Base-by-base conservation (phyloP, 2,329 filamentous ascomycete species). In the Fusarium haematococcum region DNA sequence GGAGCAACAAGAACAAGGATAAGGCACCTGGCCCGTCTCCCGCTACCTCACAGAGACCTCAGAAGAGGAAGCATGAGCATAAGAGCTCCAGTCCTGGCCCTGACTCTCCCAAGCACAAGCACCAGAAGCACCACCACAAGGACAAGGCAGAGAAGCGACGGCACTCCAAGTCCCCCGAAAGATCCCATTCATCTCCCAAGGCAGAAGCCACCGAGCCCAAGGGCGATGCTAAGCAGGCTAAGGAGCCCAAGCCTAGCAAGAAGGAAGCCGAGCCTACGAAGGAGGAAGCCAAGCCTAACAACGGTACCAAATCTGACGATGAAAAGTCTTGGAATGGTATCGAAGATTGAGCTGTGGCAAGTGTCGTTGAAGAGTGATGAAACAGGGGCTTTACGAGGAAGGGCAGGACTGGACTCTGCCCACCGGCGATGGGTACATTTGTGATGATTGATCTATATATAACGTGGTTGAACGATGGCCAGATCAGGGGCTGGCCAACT, bases 311-410 rank as follows among this genome's bases (percentile, higher is more conserved):
- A 16, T 80, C 80, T 16, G 83, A 85, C n/a, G 82, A 83, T 54
- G 83, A 85, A 67, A 84, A 83, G 71, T 84, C 84, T 10, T 85
- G 84, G 83, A 84, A 85, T 63, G 84, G 83, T 6, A 85, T 85
- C 63, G 78, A 83, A 25, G 82, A 85, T 70, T 85, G 75, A 80
- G 9, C 18, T 3, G 16, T 41, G 45, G 27, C 35, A 45, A 45
- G 10, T 45, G 37, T 25, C 30, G 11, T 23, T 32, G 25, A 41
- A 30, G 1, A 16, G 11, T 11, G 33, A 41, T 10, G 11, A 50
- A 25, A 32, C 14, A 9, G 11, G 5, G 8, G 14, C 60, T 23
- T 39, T 48, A 41, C 41, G 59, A n/a, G 23, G 35, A 30, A 56
- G 50, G 30, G 27, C 25, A 57, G 65, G 43, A 72, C 20, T 37